Percentiles rank a stretch among this genome's conserved stretches.
Conservation (phyloP, 202 grass and related monocot genomes). For the Schoenoplectus triqueter region DNA sequence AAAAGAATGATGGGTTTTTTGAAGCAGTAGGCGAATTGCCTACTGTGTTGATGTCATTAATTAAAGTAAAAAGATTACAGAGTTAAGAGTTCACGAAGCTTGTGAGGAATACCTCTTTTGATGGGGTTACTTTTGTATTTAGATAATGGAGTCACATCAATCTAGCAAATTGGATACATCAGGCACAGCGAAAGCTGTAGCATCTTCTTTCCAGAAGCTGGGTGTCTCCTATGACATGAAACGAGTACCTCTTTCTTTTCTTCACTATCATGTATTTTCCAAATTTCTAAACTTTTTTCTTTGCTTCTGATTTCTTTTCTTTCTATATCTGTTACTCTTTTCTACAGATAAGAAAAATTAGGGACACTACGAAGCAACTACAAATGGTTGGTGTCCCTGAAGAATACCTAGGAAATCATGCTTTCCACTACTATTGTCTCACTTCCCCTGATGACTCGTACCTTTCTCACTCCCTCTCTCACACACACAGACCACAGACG, state of each 20-base stretch:
- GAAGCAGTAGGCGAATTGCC: too few species aligned
- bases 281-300: conserved; percentile 13
- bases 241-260: conserved; percentile 48
- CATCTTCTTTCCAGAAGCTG: conserved; percentile 80
- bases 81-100: too few species aligned
- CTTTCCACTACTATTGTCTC: conserved; percentile 92
- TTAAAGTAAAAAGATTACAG: too few species aligned
- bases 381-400: conserved; percentile 86
- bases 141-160: conserved; percentile 98
- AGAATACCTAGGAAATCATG: conserved; percentile 75
- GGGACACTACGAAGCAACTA: conserved; percentile 70
- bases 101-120: neutral
- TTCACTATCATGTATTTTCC: conserved; percentile 8
- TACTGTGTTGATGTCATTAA: too few species aligned
- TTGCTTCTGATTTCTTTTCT: conserved; percentile 35
- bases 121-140: conserved; percentile 4
- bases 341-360: conserved; percentile 68
- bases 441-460: conserved; percentile 89
- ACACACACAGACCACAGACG: neutral
- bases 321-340: conserved; percentile 23
- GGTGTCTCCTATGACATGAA: conserved; percentile 64
- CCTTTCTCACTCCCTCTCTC: conserved; percentile 23
- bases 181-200: conserved; percentile 80
- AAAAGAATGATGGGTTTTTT: conserved; percentile 9
- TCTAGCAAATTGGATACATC: conserved; percentile 79